A percentile compares a stretch with the other conserved stretches of the same genome.
Conservation (phyloP, 768 basidiomycete species). For the Kondoa malvinella region DNA sequence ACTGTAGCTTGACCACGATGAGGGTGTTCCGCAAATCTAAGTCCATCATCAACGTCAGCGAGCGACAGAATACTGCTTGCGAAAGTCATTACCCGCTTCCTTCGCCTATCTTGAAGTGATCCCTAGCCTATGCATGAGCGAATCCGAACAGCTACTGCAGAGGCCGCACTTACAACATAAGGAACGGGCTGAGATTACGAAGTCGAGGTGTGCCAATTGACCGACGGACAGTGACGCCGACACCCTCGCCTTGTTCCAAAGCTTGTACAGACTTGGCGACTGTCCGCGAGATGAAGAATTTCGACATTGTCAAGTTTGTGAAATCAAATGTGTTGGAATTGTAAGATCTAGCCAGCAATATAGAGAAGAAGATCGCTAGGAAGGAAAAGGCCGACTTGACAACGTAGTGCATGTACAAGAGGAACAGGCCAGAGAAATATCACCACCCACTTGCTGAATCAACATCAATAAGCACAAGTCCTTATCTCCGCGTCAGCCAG, state of each 20-base stretch:
- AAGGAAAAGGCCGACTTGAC: background rate
- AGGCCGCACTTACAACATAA: conserved; percentile 42
- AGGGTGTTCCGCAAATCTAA: conserved; percentile 87
- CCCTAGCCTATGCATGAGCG: conserved; percentile 25
- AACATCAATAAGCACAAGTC: too few relatives aligned
- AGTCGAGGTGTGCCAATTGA: conserved; percentile 62
- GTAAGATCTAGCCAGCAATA: background rate
- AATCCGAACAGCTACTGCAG: conserved; percentile 7
- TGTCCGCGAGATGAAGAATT: conserved; percentile 6
- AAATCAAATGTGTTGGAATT: background rate
- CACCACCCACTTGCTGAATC: too few relatives aligned
- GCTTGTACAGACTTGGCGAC: conserved; percentile 13
- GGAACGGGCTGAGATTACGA: conserved; percentile 71
- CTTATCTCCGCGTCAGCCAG: too few relatives aligned
- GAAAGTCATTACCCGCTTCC: conserved; percentile 48
- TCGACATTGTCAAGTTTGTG: background rate
- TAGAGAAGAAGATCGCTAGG: background rate
- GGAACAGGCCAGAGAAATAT: too few relatives aligned
- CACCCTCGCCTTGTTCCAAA: conserved; percentile 39
- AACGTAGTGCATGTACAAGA: too few relatives aligned
- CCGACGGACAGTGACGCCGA: conserved; percentile 62
- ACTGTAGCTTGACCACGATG: conserved; percentile 59
- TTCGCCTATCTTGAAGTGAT: conserved; percentile 55
- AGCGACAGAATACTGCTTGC: conserved; percentile 9
- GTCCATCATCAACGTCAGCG: conserved; percentile 42